phyloP scores from a whole-genome alignment of 2,329 filamentous ascomycete genomes.

The Sporothrix euskadiensis region DNA sequence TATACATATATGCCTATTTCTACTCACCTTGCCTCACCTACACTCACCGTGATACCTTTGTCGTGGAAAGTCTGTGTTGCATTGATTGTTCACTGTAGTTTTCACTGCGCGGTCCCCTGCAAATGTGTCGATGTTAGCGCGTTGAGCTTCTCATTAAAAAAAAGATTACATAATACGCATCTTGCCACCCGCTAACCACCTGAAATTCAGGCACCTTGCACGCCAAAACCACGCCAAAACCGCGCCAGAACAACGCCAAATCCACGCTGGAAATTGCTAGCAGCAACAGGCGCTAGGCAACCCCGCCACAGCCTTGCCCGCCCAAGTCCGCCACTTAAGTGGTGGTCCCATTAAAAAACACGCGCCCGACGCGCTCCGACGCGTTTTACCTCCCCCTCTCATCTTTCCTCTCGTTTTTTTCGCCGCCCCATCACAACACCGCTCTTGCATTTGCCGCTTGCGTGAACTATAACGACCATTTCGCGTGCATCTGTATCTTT shows the following conservation, averaged over 20 bases:
- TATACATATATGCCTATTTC: background rate
- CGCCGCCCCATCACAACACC: conserved; percentile 18
- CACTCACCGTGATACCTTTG: background rate
- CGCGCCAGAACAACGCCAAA: background rate
- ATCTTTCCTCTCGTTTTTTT: conserved; percentile 9
- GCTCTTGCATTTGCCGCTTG: background rate
- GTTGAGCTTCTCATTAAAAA: background rate
- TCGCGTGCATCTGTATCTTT: background rate
- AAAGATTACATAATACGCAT: conserved; percentile 14
- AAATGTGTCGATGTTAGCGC: background rate
- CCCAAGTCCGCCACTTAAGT: conserved; percentile 14
- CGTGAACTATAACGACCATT: background rate
- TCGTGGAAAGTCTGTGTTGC: background rate
- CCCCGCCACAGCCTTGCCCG: conserved; percentile 23
- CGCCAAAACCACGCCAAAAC: background rate
- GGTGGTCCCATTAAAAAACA: conserved; percentile 20
- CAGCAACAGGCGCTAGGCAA: background rate
- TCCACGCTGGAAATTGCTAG: background rate
- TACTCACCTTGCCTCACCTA: background rate
- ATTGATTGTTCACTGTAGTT: background rate
- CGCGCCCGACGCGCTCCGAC: conserved; percentile 25
- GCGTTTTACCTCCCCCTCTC: conserved; percentile 13
- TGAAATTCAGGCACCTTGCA: background rate
- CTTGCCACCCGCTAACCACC: background rate
- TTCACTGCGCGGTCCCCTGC: background rate